Evolutionary conservation across 306 rosid species (phyloP).

Genomic region (Sophora flavescens): DNA sequence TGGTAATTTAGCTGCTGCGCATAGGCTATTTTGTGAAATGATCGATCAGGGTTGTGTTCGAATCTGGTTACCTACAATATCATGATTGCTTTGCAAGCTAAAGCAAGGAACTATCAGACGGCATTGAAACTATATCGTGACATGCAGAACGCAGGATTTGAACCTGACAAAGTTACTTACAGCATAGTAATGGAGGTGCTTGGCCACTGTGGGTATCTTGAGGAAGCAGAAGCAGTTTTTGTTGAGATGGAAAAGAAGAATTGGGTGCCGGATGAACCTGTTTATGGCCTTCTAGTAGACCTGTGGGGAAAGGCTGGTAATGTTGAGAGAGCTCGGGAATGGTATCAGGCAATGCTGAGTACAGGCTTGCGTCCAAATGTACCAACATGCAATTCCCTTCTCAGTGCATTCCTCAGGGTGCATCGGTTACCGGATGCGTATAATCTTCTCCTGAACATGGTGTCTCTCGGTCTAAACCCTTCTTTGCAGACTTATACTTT

Average conservation of each 20-base stretch:
- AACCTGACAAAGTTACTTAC: constrained; percentile 91
- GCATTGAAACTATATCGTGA: constrained; percentile 82
- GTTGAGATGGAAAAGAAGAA: constrained; percentile 78
- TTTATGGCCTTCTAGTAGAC: constrained; percentile 93
- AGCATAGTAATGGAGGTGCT: constrained; percentile 98
- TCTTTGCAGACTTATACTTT: constrained; percentile 90
- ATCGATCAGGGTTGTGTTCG: constrained; percentile 84
- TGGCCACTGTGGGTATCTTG: constrained; percentile 91
- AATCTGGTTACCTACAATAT: constrained; percentile 93
- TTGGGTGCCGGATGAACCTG: constrained; percentile 94
- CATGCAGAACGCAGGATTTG: constrained; percentile 86
- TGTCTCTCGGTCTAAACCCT: constrained; percentile 75
- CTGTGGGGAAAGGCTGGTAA: constrained; percentile 97
- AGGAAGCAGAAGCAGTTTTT: constrained; percentile 86
- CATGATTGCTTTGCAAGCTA: constrained; percentile 95
- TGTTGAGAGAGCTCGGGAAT: constrained; percentile 88
- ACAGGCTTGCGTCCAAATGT: constrained; percentile 93
- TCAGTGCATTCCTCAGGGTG: constrained; percentile 88
- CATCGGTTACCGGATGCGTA: constrained; percentile 78
- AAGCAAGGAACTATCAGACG: constrained; percentile 85
- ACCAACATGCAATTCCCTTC: constrained; percentile 91
- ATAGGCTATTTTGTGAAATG: constrained; percentile 86
- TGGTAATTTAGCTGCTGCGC: constrained; percentile 85
- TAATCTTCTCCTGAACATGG: constrained; percentile 78
- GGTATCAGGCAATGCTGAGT: constrained; percentile 82